These are phyloP conservation scores for Balansia obtecta DNA, from an alignment of 2,329 filamentous ascomycete species.

Conservation along the genomic window DNA sequence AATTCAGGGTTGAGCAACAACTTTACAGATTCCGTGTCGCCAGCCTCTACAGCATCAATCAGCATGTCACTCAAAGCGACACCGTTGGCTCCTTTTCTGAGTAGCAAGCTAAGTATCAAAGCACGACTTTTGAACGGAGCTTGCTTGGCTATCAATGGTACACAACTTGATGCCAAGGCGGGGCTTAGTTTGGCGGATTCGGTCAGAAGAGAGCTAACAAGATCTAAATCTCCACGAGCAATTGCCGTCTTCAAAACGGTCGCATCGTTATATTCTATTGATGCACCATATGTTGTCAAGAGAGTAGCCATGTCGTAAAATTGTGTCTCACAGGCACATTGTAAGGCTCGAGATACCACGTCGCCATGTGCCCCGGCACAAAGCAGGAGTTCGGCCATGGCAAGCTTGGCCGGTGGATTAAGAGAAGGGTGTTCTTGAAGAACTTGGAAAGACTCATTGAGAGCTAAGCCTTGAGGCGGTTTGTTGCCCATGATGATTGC, in stretches of 20 bases:
- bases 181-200: conserved; percentile 31
- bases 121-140: conserved; percentile 32
- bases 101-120: conserved; percentile 30
- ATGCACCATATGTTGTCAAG: conserved; percentile 40
- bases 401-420: conserved; percentile 35
- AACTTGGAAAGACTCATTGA: conserved; percentile 38
- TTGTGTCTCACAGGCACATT: conserved; percentile 34
- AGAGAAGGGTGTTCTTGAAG: conserved; percentile 34
- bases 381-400: conserved; percentile 41
- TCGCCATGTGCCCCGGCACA: conserved; percentile 46
- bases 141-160: conserved; percentile 35
- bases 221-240: conserved; percentile 27
- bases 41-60: conserved; percentile 34
- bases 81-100: conserved; percentile 39
- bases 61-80: conserved; percentile 34
- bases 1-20: conserved; percentile 39
- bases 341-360: conserved; percentile 32
- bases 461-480: conserved; percentile 33
- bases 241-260: conserved; percentile 37
- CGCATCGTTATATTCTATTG: conserved; percentile 40
- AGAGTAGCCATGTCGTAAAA: conserved; percentile 43
- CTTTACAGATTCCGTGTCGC: conserved; percentile 33
- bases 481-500: conserved; percentile 40
- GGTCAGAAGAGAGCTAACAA: conserved; percentile 34
- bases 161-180: conserved; percentile 35